Base-by-base conservation (phyloP, 352 stramenopile genomes). In the Globisporangium nunn region DNA sequence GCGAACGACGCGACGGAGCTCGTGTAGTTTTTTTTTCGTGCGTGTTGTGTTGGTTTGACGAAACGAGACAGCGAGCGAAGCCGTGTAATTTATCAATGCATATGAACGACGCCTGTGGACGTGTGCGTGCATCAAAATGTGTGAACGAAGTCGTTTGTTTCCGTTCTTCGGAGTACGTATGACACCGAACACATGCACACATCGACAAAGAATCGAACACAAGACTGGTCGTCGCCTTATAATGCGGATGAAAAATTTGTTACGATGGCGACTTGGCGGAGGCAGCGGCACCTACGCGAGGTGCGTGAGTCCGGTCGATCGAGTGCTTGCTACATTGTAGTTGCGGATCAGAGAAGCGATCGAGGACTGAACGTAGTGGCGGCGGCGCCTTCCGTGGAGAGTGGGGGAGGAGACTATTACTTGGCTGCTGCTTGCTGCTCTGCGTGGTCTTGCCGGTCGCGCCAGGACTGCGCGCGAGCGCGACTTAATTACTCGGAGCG, bases 401-500 rank as follows among this genome's bases (percentile, higher is more conserved):
- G 28, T 46, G 18, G 50, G 28, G 52, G 28, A 23, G 44, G 44
- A 5, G 44, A 49, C 44, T 29, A 49, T 31, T 49, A 49, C 44
- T 49, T 49, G 44, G 44, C 44, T 49, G 44, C 43, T 17, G 23
- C 23, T 23, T 23, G 23, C 23, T 18, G 45, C 45, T 48, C 43
- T 48, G 45, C 18, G 18, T 2, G 3, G 23, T 35, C 45, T 10
- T 31, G 45, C n/a, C 44, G 35, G 29, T 28, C 31, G 50, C n/a
- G 37, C 28, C 18, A 4, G 51, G 50, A 55, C 30, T 17, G 31
- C 12, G 37, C 43, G 15, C 14, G 14, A 12, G 37, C 43, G 15
- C 14, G 14, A 12, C 45, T 28, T 53, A 43, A 4, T 70, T 90
- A 91, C 56, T 88, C 83, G 64, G 81, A 91, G 50, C 85, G 79